phyloP scores from a whole-genome alignment of 176 grass and related monocot species.

The Bothriochloa decipiens region DNA sequence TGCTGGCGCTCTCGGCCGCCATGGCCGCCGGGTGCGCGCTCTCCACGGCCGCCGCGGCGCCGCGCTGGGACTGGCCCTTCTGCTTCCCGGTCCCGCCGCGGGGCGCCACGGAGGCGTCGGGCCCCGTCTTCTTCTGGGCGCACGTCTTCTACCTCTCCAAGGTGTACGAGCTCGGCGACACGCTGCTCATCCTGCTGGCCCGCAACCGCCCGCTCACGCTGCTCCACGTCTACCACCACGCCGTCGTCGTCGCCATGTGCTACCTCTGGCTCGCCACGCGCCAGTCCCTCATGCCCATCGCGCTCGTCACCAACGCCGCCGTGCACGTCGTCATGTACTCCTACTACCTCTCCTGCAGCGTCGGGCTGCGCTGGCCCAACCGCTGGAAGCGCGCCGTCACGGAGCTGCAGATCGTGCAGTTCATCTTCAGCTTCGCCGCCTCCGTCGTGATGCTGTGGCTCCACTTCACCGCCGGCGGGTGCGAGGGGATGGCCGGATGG shows the following conservation, averaged over 20 bases:
- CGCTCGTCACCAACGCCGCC: constrained; percentile 76
- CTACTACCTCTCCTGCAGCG: constrained; percentile 83
- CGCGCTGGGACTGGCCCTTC: constrained; percentile 56
- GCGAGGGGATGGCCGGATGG: constrained; percentile 84
- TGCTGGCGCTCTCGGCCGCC: constrained; percentile 65
- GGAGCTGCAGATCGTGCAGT: constrained; percentile 87
- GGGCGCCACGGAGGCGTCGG: constrained; percentile 44
- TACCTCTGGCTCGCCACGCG: constrained; percentile 83
- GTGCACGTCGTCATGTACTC: constrained; percentile 94
- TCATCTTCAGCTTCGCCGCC: constrained; percentile 82
- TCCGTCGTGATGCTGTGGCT: constrained; percentile 72
- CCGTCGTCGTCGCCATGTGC: constrained; percentile 86
- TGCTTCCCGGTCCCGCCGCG: constrained; percentile 68
- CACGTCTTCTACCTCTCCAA: constrained; percentile 96
- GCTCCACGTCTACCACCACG: constrained; percentile 98
- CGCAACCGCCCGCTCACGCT: constrained; percentile 71
- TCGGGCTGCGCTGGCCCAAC: constrained; percentile 69
- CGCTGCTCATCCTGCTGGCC: constrained; percentile 79
- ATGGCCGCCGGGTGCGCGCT: constrained; percentile 76
- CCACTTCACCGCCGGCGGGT: constrained; percentile 69
- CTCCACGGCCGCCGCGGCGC: constrained; percentile 50
- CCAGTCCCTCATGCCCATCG: constrained; percentile 82
- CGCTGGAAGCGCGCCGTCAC: constrained; percentile 89
- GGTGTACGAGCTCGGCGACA: constrained; percentile 90
- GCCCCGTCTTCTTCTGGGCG: constrained; percentile 95